Conservation (phyloP, 2,329 filamentous ascomycete genomes). For the Stachybotrys chlorohalonatus region DNA sequence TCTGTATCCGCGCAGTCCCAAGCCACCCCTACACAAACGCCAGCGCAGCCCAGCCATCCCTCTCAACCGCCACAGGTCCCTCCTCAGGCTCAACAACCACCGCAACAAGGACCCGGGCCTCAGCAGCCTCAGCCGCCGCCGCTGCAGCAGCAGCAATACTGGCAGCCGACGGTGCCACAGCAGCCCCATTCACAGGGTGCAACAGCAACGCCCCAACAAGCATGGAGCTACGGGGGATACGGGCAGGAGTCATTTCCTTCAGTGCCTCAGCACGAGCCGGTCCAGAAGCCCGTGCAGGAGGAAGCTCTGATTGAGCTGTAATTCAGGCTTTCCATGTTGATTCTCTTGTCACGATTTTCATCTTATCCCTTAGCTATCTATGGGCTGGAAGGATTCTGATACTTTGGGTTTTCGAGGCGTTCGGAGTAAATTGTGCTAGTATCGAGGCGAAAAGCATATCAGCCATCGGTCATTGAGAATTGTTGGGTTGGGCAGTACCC, state of each 20-base stretch:
- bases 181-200: conserved; percentile 16
- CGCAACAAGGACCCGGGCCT: conserved; percentile 8
- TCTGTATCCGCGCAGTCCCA: conserved; percentile 26
- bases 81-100: conserved; percentile 18
- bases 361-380: too few species aligned
- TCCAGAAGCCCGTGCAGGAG: conserved; percentile 48
- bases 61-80: conserved; percentile 20
- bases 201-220: conserved; percentile 27
- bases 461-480: too few species aligned
- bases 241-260: conserved; percentile 56
- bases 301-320: conserved; percentile 75
- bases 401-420: too few species aligned
- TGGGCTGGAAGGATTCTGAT: too few species aligned
- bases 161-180: conserved; percentile 23
- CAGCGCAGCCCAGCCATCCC: conserved; percentile 18
- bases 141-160: conserved; percentile 24
- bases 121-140: conserved; percentile 14
- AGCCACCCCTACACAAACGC: conserved; percentile 19
- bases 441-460: too few species aligned
- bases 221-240: conserved; percentile 39
- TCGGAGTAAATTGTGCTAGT: too few species aligned
- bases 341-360: neutral
- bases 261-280: conserved; percentile 37
- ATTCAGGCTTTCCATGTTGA: conserved; percentile 1
- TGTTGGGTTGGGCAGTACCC: too few species aligned